Conservation (phyloP, 2,329 filamentous ascomycete genomes). For the Aspergillus viridinutans region DNA sequence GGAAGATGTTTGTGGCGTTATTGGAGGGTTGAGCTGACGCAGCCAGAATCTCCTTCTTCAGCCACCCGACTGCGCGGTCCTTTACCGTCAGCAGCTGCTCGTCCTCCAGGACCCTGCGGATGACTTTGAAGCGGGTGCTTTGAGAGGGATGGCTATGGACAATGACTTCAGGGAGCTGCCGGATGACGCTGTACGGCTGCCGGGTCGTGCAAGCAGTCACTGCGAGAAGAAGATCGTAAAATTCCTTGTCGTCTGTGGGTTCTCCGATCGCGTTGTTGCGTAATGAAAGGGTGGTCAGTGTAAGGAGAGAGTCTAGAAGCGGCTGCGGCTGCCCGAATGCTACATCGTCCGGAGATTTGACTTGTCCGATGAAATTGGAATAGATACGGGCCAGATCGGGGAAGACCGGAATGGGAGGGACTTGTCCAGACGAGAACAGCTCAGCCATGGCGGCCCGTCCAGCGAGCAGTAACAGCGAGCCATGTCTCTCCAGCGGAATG, state of each 20-base stretch:
- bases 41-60: constrained; percentile 56
- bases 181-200: constrained; percentile 35
- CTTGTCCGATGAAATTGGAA: constrained; percentile 48
- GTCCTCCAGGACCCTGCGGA: constrained; percentile 53
- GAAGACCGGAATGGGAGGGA: constrained; percentile 45
- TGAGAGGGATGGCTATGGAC: constrained; percentile 53
- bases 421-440: constrained; percentile 44
- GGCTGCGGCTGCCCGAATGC: constrained; percentile 47
- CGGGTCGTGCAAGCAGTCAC: constrained; percentile 35
- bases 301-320: constrained; percentile 52
- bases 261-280: constrained; percentile 43
- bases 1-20: constrained; percentile 28
- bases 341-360: constrained; percentile 33
- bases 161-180: constrained; percentile 31
- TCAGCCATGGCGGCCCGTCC: constrained; percentile 49
- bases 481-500: constrained; percentile 54
- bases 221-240: constrained; percentile 50
- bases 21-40: constrained; percentile 27
- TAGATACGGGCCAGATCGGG: constrained; percentile 51
- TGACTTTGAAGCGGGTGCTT: constrained; percentile 49
- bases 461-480: constrained; percentile 51
- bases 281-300: constrained; percentile 49
- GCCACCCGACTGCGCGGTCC: constrained; percentile 56
- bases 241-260: constrained; percentile 48
- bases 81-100: constrained; percentile 53